Conservation (phyloP, 768 basidiomycete species). For the Pleurotus tuoliensis region DNA sequence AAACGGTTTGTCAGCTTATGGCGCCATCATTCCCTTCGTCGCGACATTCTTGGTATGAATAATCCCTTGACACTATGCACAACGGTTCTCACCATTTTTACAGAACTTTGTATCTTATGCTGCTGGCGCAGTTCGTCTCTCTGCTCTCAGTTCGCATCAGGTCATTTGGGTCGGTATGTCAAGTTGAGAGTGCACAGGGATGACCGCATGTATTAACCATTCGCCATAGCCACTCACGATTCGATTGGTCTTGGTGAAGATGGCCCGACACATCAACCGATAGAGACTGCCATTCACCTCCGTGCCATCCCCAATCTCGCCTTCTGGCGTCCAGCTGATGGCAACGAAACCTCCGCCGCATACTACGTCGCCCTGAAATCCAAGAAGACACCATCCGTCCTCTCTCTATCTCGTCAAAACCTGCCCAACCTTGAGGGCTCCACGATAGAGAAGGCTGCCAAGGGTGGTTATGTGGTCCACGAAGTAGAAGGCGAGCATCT, state of each 20-base stretch:
- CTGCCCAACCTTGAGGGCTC: constrained; percentile 90
- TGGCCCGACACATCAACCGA: constrained; percentile 93
- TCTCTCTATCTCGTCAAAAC: constrained; percentile 85
- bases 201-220: neutral
- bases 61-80: neutral
- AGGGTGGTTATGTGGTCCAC: constrained; percentile 87
- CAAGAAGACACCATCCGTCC: constrained; percentile 74
- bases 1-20: constrained; percentile 88
- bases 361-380: constrained; percentile 79
- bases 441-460: constrained; percentile 74
- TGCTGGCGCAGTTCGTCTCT: constrained; percentile 87
- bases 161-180: constrained; percentile 90
- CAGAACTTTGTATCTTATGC: constrained; percentile 94
- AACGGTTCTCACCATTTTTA: constrained; percentile 10
- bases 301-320: constrained; percentile 89
- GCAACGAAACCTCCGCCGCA: constrained; percentile 95
- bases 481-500: constrained; percentile 79
- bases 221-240: constrained; percentile 80
- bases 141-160: constrained; percentile 84
- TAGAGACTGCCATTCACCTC: constrained; percentile 84
- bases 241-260: constrained; percentile 92
- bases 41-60: constrained; percentile 82
- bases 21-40: constrained; percentile 85
- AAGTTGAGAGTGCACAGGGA: neutral
- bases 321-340: constrained; percentile 92